phyloP scores from a whole-genome alignment of 1,139 yeast species.

The Komagataea norvegica region DNA sequence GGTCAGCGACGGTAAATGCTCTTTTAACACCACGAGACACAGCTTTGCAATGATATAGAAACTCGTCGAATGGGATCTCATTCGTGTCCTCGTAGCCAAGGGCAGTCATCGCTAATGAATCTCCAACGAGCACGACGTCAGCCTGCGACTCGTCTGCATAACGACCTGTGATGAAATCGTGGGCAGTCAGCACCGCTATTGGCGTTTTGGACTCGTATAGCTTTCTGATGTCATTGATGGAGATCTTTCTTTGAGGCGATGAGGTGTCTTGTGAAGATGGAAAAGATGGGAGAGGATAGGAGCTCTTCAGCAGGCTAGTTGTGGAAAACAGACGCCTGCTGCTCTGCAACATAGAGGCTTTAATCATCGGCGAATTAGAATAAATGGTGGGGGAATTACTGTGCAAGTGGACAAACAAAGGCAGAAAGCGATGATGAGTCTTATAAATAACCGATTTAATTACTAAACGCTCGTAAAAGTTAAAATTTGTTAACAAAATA shows the following conservation, averaged over 20 bases:
- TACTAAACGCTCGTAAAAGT: too few relatives aligned
- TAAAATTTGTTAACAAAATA: too few relatives aligned
- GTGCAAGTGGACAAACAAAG: too few relatives aligned
- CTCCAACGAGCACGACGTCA: conserved; percentile 81
- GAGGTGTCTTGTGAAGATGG: too few relatives aligned
- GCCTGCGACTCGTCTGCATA: conserved; percentile 66
- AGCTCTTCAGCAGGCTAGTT: background rate
- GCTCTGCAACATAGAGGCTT: too few relatives aligned
- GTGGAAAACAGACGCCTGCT: background rate
- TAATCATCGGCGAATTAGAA: too few relatives aligned
- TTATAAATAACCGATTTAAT: too few relatives aligned
- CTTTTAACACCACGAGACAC: conserved; percentile 65
- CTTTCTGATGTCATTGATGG: conserved; percentile 41
- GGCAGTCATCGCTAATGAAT: conserved; percentile 88
- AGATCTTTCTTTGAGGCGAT: conserved; percentile 7
- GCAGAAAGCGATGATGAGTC: too few relatives aligned
- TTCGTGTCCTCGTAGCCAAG: conserved; percentile 78
- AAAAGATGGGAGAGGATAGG: background rate
- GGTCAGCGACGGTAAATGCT: conserved; percentile 75
- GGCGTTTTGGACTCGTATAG: conserved; percentile 44
- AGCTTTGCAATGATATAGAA: conserved; percentile 69
- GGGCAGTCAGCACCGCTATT: conserved; percentile 77
- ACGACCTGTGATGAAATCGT: conserved; percentile 74
- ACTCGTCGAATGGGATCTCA: conserved; percentile 64
- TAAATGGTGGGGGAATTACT: too few relatives aligned